Evolutionary conservation across 1,139 yeast genomes (phyloP).

Genomic region (Wickerhamiella pararugosa): DNA sequence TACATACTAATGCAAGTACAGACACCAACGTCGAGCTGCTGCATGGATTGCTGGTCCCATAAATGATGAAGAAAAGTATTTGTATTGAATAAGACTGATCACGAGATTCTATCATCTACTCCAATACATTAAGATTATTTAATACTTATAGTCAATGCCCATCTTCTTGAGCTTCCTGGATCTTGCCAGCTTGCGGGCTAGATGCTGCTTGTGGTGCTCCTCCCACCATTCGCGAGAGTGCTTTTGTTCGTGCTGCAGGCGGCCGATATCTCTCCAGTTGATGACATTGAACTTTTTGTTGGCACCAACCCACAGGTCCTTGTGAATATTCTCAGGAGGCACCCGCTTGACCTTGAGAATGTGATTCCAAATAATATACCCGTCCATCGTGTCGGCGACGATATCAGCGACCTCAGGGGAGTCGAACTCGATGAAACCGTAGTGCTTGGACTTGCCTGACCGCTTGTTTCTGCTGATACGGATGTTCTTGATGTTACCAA

Average conservation of each 20-base stretch:
- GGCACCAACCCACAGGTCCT: constrained; percentile 40
- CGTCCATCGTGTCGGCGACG: constrained; percentile 93
- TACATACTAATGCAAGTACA: not conserved
- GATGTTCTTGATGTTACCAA: constrained; percentile 67
- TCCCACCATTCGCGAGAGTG: constrained; percentile 48
- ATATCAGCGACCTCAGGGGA: constrained; percentile 62
- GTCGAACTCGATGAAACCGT: constrained; percentile 76
- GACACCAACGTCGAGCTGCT: not conserved
- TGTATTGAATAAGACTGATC: too few species aligned
- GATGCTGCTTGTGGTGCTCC: constrained; percentile 37
- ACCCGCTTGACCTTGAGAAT: constrained; percentile 51
- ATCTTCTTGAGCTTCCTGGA: constrained; percentile 35
- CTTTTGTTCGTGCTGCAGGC: constrained; percentile 40
- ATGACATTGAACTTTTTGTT: constrained; percentile 41
- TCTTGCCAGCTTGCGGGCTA: constrained; percentile 32
- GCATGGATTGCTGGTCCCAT: not conserved
- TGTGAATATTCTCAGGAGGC: constrained; percentile 31
- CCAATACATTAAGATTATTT: not conserved
- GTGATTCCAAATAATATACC: constrained; percentile 79
- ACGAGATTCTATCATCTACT: not conserved
- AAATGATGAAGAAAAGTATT: too few species aligned
- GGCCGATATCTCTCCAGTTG: constrained; percentile 46
- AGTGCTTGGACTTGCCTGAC: constrained; percentile 86
- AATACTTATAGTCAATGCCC: constrained; percentile 33
- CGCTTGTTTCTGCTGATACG: constrained; percentile 79